Evolutionary conservation across 352 stramenopile species (phyloP), one percentile per base, ranked within the genome.

Genomic region (Elongisporangium undulatum): DNA sequence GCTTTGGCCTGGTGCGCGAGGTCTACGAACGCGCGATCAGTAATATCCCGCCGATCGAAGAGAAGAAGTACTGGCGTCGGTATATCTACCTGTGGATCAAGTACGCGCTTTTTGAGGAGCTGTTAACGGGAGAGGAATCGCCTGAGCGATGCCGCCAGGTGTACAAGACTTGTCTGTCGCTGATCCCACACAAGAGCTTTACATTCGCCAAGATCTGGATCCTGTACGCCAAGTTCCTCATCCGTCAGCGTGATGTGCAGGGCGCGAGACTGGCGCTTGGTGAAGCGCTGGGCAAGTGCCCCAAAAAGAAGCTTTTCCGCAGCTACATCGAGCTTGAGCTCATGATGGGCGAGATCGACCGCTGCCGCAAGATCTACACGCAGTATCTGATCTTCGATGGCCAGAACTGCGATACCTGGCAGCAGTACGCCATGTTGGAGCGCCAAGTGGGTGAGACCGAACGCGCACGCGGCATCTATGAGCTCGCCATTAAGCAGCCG

Each of bases 21-120:
- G 92, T 98, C 6, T 99, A 98, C 69, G 96, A 99, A 74, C 87
- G 92, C 23, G 96, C 96, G 13, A 93, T 99, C 51, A 77, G 87
- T 13, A 96, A 98, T 56, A 73, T 99, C 16, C 97, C 97, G 15
- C 97, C 96, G 4, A 76, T 94, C n/a, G 62, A 80, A 6, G 89
- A 99, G 45, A 99, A 99, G 72, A 84, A 94, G 52, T 98, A 97
- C 78, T 99, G 97, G 97, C 93, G 91, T 55, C 73, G 97, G 13
- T 99, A 99, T 71, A 98, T 99, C 60, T 99, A 98, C 69, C 72
- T 99, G 20, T 99, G 97, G 97, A 98, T 99, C 67, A 99, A 99
- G 67, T 99, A 99, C 69, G 97, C 97, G 7, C 68, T 99, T 3
- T 99, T 97, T 59, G 96, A 99, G 75, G 97, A 99, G 78, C 72